These are phyloP conservation scores for Starmerella davenportii DNA, from an alignment of 805 yeast species.

Conservation along the genomic window DNA sequence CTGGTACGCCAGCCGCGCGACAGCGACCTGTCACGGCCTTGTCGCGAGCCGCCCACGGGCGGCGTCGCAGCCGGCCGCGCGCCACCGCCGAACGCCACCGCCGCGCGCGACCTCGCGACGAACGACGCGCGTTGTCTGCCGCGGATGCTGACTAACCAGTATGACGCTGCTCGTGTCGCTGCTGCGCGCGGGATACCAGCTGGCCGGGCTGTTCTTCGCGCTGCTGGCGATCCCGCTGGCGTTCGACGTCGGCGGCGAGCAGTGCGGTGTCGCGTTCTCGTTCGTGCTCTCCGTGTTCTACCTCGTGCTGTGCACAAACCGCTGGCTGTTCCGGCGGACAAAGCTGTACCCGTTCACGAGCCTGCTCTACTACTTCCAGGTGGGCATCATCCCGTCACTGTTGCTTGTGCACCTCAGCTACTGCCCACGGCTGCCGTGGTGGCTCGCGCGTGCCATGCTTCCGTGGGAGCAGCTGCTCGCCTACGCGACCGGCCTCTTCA, in stretches of 20 bases:
- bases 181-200: conserved; percentile 6
- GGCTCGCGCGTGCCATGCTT: conserved; percentile 29
- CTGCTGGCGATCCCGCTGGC: conserved; percentile 69
- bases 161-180: conserved; percentile 7
- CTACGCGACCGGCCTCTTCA: conserved; percentile 77
- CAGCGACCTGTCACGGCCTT: too few species aligned
- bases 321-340: conserved; percentile 33
- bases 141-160: too few species aligned
- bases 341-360: conserved; percentile 23
- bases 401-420: conserved; percentile 35
- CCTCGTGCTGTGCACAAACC: conserved; percentile 51
- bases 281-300: conserved; percentile 54
- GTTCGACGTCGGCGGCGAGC: conserved; percentile 81
- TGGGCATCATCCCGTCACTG: conserved; percentile 63
- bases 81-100: too few species aligned
- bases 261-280: conserved; percentile 76
- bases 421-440: conserved; percentile 15
- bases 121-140: too few species aligned
- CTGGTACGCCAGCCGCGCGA: too few species aligned
- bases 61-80: too few species aligned
- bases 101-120: too few species aligned
- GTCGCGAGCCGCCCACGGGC: too few species aligned
- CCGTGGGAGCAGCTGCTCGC: conserved; percentile 58
- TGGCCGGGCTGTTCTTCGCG: conserved; percentile 11
- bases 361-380: conserved; percentile 56